Base-by-base conservation (phyloP, 2,329 filamentous ascomycete species). In the Alternaria hordeiaustralica region DNA sequence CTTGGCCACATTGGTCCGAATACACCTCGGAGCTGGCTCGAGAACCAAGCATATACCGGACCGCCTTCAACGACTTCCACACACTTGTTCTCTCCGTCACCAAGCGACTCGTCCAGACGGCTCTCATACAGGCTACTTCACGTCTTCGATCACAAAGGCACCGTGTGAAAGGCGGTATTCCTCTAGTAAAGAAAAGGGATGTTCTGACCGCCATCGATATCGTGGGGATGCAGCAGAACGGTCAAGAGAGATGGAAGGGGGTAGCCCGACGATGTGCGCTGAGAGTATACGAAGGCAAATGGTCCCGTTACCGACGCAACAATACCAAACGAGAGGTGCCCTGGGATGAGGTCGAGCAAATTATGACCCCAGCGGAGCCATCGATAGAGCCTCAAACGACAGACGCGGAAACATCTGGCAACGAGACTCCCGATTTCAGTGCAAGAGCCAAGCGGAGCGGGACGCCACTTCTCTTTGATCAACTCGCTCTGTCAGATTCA, bases 41-140 rank as follows among this genome's bases (percentile, higher is more conserved):
- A 60, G 83, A 83, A 4, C 94, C 94, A 0, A 88, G 90, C 0
- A 87, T 97, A 21, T 89, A 91, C 69, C 87, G 89, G 7, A 94
- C 92, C 2, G 89, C 92, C 0, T 85, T 96, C n/a, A 85, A 87
- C 6, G 92, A 96, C 70, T 90, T 97, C 47, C 86, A 94, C 72
- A 87, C 87, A 9, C 79, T 97, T 2, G 83, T 87, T 0, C 77
- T 91, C 1, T 91, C 87, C 57, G 69, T 96, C 13, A 94, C 92
- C 0, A 88, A 87, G 62, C 86, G 92, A 12, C 80, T 97, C 2
- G 83, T 96, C 2, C 87, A 92, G 50, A 87, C 91, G 0, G 83
- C 88, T 0, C 81, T 96, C 0, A 91, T 90, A 71, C 87, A 93
- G 61, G 87, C 90, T n/a, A 86, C 87, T 75, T 90, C 91, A 3